Conservation (phyloP, 2,329 filamentous ascomycete species). For the Pseudomassariella vexata region DNA sequence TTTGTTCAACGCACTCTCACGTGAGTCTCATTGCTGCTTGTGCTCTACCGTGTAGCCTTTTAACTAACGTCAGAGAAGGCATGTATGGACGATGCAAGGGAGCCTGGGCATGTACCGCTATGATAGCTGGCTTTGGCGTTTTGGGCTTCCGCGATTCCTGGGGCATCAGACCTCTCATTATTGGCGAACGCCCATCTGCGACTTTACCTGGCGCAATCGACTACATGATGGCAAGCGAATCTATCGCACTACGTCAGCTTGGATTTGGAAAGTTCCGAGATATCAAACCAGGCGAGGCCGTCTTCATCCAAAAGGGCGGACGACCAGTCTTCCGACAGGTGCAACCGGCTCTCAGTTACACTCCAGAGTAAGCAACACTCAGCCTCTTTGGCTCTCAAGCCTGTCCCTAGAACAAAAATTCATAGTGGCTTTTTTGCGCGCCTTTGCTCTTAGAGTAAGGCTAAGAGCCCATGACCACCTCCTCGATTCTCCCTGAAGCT, state of each 20-base stretch:
- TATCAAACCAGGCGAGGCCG: slow-evolving; percentile 68
- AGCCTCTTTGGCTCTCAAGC: too few species aligned
- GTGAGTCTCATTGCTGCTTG: slow-evolving; percentile 70
- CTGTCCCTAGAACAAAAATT: too few species aligned
- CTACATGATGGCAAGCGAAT: slow-evolving; percentile 79
- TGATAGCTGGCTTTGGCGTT: slow-evolving; percentile 78
- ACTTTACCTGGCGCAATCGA: slow-evolving; percentile 51
- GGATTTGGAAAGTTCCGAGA: slow-evolving; percentile 65
- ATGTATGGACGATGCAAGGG: slow-evolving; percentile 40
- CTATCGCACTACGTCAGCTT: slow-evolving; percentile 66
- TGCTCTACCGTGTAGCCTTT: slow-evolving; percentile 4
- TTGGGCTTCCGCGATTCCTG: slow-evolving; percentile 72
- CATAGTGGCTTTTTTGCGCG: too few species aligned
- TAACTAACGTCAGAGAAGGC: neutral
- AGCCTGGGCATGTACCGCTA: slow-evolving; percentile 76
- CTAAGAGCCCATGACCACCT: too few species aligned
- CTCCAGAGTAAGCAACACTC: too few species aligned
- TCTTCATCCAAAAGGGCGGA: slow-evolving; percentile 69
- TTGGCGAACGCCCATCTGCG: slow-evolving; percentile 43
- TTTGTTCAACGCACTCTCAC: slow-evolving; percentile 65
- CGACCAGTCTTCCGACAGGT: slow-evolving; percentile 67
- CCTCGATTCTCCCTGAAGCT: too few species aligned
- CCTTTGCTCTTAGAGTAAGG: too few species aligned
- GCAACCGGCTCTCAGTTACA: slow-evolving; percentile 55
- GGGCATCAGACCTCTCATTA: slow-evolving; percentile 60